phyloP scores from a whole-genome alignment of 1,139 yeast species.

The Yamadazyma jaroonii region DNA sequence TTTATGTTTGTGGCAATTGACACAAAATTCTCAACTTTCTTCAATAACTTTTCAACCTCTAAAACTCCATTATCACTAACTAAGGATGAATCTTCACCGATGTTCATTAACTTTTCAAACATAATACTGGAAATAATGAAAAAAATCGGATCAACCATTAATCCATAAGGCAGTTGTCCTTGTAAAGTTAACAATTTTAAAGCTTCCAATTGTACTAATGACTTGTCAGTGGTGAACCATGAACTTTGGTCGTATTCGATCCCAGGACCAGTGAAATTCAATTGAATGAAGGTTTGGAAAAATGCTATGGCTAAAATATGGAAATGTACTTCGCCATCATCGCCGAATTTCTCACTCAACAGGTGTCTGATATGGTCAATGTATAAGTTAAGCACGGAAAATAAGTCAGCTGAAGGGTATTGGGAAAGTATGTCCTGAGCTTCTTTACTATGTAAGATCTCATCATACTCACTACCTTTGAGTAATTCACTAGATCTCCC shows the following conservation, averaged over 20 bases:
- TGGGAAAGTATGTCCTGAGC: constrained; percentile 13
- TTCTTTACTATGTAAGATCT: constrained; percentile 13
- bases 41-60: constrained; percentile 10
- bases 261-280: constrained; percentile 84
- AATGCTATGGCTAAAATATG: constrained; percentile 52
- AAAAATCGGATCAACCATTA: constrained; percentile 53
- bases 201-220: constrained; percentile 28
- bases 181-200: constrained; percentile 45
- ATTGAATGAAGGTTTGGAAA: constrained; percentile 68
- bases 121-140: constrained; percentile 47
- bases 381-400: constrained; percentile 19
- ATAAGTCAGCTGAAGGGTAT: constrained; percentile 21
- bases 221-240: constrained; percentile 31
- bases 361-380: constrained; percentile 15
- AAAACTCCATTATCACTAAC: constrained; percentile 18
- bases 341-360: constrained; percentile 13
- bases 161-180: constrained; percentile 65
- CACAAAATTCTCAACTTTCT: constrained; percentile 17
- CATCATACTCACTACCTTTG: constrained; percentile 14
- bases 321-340: constrained; percentile 19
- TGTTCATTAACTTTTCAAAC: constrained; percentile 47
- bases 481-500: constrained; percentile 28
- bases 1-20: constrained; percentile 9
- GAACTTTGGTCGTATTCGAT: constrained; percentile 35
- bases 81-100: constrained; percentile 28